Base-by-base conservation (phyloP, 1,284 basidiomycete species). In the Boletus putidus region DNA sequence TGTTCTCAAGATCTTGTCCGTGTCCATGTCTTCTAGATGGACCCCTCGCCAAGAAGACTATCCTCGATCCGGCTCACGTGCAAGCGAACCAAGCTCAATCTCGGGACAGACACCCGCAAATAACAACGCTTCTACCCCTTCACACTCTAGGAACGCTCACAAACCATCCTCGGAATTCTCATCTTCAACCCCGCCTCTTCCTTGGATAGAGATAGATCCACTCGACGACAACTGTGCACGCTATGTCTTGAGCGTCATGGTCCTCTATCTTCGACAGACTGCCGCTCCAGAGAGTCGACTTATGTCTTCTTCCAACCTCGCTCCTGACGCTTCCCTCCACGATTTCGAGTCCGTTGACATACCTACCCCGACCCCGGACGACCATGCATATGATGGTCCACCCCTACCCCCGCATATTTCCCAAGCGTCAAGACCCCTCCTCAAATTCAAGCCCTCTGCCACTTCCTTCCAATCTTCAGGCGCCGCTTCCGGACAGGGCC, bases 201-300 rank as follows among this genome's bases (percentile, higher is more conserved):
- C 72, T 40, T 85, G 84, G 79, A 75, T 82, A 12, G 93, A 95
- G 68, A 86, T 90, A 12, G 80, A 86, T 4, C 83, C 92, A 2
- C 79, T 98, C 42, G 91, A 96, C 62, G 94, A 96, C 63, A 82
- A 83, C 44, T 89, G 92, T 63, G 94, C 92, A n/a, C 86, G 86
- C 70, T 94, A 95, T 69, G 81, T 94, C 42, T 79, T 96, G 55
- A 88, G 86, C 68, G 87, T 94, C 50, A 87, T 94, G 82, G 82
- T 92, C 25, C 76, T 89, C 46, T 92, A 92, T 73, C 82, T 95
- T 46, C 86, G 91, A 20, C 88, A 94, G 70, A 87, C 88, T 0
- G 79, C 85, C 2, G 76, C 82, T 33, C 75, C 79, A 31, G 85
- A 88, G 31, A 76, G 78, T 46, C 81, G 86, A 16, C 76, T 89